Conservation (phyloP, 441 rosid genomes). For the Biscutella laevigata region DNA sequence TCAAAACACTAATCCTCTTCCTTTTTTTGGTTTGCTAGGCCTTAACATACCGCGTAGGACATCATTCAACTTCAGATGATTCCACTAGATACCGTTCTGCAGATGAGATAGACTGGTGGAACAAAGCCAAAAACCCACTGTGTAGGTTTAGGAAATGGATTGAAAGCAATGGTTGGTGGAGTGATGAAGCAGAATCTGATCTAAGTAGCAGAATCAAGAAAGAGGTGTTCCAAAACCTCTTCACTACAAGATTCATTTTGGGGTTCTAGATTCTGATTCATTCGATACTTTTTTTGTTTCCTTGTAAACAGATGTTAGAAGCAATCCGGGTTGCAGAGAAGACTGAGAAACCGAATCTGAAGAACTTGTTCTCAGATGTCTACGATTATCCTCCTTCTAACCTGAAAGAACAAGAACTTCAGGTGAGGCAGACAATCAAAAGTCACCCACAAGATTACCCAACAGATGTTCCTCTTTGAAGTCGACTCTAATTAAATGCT, state of each 20-base stretch:
- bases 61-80: conserved; percentile 92
- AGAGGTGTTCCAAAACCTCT: conserved; percentile 37
- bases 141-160: conserved; percentile 65
- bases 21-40: conserved; percentile 33
- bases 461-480: conserved; percentile 44
- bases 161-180: conserved; percentile 73
- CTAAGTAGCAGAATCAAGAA: conserved; percentile 49
- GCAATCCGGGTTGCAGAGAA: conserved; percentile 69
- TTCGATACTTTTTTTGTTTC: not conserved
- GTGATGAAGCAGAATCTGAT: conserved; percentile 41
- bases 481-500: conserved; percentile 1
- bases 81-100: conserved; percentile 74
- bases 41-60: conserved; percentile 74
- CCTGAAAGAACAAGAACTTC: conserved; percentile 54
- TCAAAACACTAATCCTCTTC: not conserved
- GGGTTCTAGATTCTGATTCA: not conserved
- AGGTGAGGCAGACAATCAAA: conserved; percentile 41
- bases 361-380: conserved; percentile 63
- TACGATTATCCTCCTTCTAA: conserved; percentile 54
- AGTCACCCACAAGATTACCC: conserved; percentile 67
- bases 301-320: conserved; percentile 44
- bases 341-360: conserved; percentile 52
- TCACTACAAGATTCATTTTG: not conserved
- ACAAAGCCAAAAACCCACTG: conserved; percentile 47
- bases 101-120: conserved; percentile 72